phyloP scores from a whole-genome alignment of 805 yeast genomes.

The Brettanomyces anomalus region DNA sequence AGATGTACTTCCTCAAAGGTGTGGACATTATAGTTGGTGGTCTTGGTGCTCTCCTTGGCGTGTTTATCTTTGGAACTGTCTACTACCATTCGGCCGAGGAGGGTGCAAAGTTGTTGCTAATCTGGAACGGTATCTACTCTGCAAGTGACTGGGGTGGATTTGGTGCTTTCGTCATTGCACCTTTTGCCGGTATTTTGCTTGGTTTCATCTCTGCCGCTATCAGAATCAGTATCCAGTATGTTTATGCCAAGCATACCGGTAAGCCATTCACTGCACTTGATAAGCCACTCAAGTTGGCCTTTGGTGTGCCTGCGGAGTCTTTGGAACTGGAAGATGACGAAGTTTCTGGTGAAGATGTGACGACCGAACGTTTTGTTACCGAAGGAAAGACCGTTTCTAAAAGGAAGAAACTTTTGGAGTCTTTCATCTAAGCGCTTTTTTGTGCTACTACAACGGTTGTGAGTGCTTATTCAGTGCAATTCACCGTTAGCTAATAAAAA shows the following conservation, averaged over 20 bases:
- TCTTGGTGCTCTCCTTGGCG: slow-evolving; percentile 69
- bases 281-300: slow-evolving; percentile 18
- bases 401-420: slow-evolving; percentile 7
- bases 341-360: too few species aligned
- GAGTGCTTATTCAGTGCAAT: too few species aligned
- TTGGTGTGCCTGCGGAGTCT: slow-evolving; percentile 10
- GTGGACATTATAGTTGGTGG: slow-evolving; percentile 81
- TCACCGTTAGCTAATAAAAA: too few species aligned
- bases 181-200: slow-evolving; percentile 64
- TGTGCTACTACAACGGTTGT: too few species aligned
- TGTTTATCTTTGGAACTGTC: slow-evolving; percentile 75
- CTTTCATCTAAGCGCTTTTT: slow-evolving; percentile 7
- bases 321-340: slow-evolving; percentile 8
- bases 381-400: slow-evolving; percentile 7
- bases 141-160: slow-evolving; percentile 86
- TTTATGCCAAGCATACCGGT: slow-evolving; percentile 28
- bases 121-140: slow-evolving; percentile 73
- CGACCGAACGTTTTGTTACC: slow-evolving; percentile 4
- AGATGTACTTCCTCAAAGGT: slow-evolving; percentile 63
- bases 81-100: slow-evolving; percentile 65
- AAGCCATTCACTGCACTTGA: slow-evolving; percentile 38
- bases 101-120: slow-evolving; percentile 68
- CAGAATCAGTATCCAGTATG: slow-evolving; percentile 31
- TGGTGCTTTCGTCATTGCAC: slow-evolving; percentile 91
- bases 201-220: slow-evolving; percentile 42